phyloP scores from a whole-genome alignment of 129 eudicot species.

The Chrysanthemum seticuspe region DNA sequence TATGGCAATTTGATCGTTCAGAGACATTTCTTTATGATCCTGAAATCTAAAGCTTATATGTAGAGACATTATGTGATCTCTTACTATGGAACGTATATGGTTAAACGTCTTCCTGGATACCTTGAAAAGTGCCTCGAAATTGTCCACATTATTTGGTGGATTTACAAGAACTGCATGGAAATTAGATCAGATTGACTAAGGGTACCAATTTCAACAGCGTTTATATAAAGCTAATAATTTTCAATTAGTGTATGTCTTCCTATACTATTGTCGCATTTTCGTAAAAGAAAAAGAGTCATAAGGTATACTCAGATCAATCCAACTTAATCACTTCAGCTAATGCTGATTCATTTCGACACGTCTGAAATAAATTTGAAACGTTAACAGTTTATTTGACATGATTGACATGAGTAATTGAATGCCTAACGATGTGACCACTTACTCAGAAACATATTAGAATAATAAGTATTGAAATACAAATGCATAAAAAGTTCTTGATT shows the following conservation, averaged over 20 bases:
- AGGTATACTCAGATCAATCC: too few species aligned
- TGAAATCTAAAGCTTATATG: conserved; percentile 26
- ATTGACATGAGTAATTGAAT: too few species aligned
- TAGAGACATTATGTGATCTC: conserved; percentile 40
- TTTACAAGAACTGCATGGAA: conserved; percentile 30
- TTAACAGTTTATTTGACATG: too few species aligned
- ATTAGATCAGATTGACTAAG: neutral
- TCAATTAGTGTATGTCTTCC: neutral
- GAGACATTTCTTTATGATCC: conserved; percentile 39
- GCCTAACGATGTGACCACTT: too few species aligned
- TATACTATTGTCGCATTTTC: neutral
- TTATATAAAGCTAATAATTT: neutral
- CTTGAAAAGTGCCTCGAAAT: conserved; percentile 41
- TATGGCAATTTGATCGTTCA: conserved; percentile 55
- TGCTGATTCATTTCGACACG: too few species aligned
- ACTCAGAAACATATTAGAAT: neutral
- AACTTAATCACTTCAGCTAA: too few species aligned
- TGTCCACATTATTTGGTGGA: conserved; percentile 32
- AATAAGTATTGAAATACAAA: neutral
- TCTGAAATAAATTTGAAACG: too few species aligned
- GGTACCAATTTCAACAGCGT: too few species aligned
- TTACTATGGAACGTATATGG: conserved; percentile 54
- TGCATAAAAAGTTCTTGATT: neutral
- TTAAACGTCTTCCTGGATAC: conserved; percentile 55
- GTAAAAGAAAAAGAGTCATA: too few species aligned